These are phyloP conservation scores for Fusarium azukiicola DNA, from an alignment of 2,329 filamentous ascomycete genomes.

Conservation along the genomic window DNA sequence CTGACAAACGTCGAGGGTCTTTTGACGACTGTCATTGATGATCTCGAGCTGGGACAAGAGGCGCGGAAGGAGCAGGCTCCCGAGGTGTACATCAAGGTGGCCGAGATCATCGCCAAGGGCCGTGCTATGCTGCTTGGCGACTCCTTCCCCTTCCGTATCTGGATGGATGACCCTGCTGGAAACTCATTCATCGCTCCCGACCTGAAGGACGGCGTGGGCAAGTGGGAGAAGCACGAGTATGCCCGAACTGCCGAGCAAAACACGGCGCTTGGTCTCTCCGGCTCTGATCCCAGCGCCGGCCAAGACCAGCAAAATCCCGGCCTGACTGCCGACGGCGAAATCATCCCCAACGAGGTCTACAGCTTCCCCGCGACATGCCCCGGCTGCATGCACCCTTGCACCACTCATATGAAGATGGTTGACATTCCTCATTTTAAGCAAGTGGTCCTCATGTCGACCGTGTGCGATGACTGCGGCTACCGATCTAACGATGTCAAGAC, in stretches of 20 bases:
- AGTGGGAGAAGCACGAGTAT: slow-evolving; percentile 94
- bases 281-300: slow-evolving; percentile 78
- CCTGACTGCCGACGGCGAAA: slow-evolving; percentile 83
- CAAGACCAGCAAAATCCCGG: slow-evolving; percentile 74
- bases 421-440: slow-evolving; percentile 99
- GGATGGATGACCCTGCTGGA: slow-evolving; percentile 93
- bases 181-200: slow-evolving; percentile 98
- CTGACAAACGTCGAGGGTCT: slow-evolving; percentile 97
- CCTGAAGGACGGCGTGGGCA: slow-evolving; percentile 88
- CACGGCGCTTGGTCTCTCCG: slow-evolving; percentile 88
- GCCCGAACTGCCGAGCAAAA: slow-evolving; percentile 92
- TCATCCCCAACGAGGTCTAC: slow-evolving; percentile 96
- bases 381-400: slow-evolving; percentile 91
- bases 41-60: slow-evolving; percentile 91
- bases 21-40: slow-evolving; percentile 87
- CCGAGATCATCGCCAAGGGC: slow-evolving; percentile 86
- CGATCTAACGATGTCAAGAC: slow-evolving; percentile 99
- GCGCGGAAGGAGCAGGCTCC: slow-evolving; percentile 88
- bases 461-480: slow-evolving; percentile 95
- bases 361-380: slow-evolving; percentile 95
- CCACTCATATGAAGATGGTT: slow-evolving; percentile 99
- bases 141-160: slow-evolving; percentile 92
- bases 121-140: slow-evolving; percentile 89
- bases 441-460: slow-evolving; percentile 96
- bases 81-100: slow-evolving; percentile 89